Percentiles rank a stretch among this genome's conserved stretches.
Conservation (phyloP, 169 alveolate species). For the Plasmodium malariae region DNA sequence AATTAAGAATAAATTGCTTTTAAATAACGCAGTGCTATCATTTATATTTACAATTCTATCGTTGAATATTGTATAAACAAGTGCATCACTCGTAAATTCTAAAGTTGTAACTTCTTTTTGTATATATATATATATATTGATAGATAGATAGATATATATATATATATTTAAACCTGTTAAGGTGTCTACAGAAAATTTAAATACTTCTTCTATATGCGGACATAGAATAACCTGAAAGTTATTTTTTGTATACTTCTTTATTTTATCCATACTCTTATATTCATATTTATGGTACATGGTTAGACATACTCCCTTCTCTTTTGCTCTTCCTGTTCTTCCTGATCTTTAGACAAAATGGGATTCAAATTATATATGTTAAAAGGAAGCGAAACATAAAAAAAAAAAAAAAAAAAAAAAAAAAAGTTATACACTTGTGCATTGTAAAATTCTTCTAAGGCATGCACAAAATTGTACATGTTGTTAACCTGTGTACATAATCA, state of each 20-base stretch:
- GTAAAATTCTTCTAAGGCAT: not conserved
- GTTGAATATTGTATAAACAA: no score
- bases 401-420: conserved; percentile 7
- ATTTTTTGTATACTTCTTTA: conserved; percentile 56
- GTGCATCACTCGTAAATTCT: no score
- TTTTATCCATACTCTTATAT: conserved; percentile 53
- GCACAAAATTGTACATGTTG: not conserved
- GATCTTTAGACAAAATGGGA: conserved; percentile 31
- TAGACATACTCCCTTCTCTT: conserved; percentile 67
- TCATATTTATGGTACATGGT: conserved; percentile 74
- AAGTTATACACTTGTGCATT: not conserved
- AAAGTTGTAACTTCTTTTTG: not conserved
- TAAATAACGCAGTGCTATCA: no score
- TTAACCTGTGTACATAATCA: conserved; percentile 76
- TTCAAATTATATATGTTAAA: conserved; percentile 3
- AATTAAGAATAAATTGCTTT: not conserved
- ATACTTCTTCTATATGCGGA: conserved; percentile 64
- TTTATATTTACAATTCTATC: no score
- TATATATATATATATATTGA: not conserved
- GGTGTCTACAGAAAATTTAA: conserved; percentile 55
- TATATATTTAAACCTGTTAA: conserved; percentile 35
- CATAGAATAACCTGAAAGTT: conserved; percentile 64
- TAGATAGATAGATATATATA: not conserved
- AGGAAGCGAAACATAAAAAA: not conserved
- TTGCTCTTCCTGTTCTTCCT: conserved; percentile 70